Evolutionary conservation across 2,329 filamentous ascomycete species (phyloP), one percentile per base, ranked within the genome.

Genomic region (Exophiala dermatitidis): DNA sequence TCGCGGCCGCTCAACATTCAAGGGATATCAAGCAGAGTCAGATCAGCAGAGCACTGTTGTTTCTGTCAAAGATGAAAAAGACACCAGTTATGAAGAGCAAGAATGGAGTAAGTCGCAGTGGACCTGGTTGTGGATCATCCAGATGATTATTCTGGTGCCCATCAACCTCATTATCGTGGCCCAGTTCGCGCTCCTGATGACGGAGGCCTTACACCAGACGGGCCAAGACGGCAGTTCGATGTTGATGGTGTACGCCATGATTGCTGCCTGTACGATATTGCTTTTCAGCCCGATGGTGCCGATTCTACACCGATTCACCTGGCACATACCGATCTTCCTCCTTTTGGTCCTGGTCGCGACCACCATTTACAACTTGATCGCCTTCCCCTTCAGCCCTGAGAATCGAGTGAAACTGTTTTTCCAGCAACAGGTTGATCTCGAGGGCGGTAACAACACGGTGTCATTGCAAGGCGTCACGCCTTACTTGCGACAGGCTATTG

Each of bases 371-470:
- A 95, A 94, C 65, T 79, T 96, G 3, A 72, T 81, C 2, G 88
- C 87, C 1, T 96, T 95, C 68, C 93, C 93, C 0, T 97, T 97
- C 70, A 93, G 88, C 0, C 72, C 80, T 26, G 78, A 82, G 54
- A 86, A 84, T 66, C 81, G 88, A 36, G 82, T 95, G 68, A 97
- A 97, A 69, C 77, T 91, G 45, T 94, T 84, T 69, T 96, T 97
- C 68, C 75, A 87, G 46, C 90, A 98, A 67, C 80, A 80, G 6
- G 75, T 96, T 45, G 81, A 95, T 60, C 78, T 95, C 6, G 86
- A 88, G 60, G 81, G 77, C 3, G 83, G 84, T n/a, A 72, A 77
- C 9, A 88, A 89, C 60, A 74, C 72, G 1, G 86, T 90, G 38
- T 82, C 81, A 33, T 73, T 95, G 5, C 78, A 76, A 0, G 90